Percentiles rank a stretch among this genome's conserved stretches.
phyloP scores from a whole-genome alignment of 441 rosid species.

The Arabidopsis hybrid region DNA sequence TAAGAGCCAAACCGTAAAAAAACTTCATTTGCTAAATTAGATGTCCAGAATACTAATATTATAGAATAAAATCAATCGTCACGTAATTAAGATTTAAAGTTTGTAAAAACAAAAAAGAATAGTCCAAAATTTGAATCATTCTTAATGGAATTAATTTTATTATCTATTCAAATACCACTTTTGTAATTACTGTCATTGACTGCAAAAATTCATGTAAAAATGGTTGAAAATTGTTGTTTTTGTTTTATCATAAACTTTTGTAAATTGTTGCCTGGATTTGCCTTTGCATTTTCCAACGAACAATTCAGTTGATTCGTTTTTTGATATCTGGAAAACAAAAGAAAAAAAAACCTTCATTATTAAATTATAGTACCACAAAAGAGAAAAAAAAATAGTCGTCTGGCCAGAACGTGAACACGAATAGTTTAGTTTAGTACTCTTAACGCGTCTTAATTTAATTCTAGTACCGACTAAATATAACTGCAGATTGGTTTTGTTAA shows the following conservation, averaged over 20 bases:
- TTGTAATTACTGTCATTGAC: neutral
- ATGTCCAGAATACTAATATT: too few relatives aligned
- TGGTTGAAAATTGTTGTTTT: neutral
- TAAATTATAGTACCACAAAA: conserved; percentile 1
- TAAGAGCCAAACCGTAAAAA: neutral
- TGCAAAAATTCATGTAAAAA: neutral
- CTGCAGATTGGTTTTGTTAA: neutral
- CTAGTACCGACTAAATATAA: conserved; percentile 29
- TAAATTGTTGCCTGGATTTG: conserved; percentile 44
- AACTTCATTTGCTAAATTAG: neutral
- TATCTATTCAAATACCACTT: too few relatives aligned
- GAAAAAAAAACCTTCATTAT: neutral
- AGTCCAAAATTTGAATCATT: neutral
- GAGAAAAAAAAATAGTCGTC: conserved; percentile 28
- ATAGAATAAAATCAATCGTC: too few relatives aligned
- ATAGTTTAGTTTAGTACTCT: conserved; percentile 25
- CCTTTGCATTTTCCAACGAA: conserved; percentile 49
- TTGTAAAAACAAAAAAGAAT: too few relatives aligned
- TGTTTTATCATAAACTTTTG: neutral
- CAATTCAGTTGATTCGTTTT: conserved; percentile 50
- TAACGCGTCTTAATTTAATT: conserved; percentile 36
- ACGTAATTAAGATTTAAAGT: too few relatives aligned
- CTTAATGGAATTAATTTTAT: neutral
- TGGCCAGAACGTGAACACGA: conserved; percentile 51
- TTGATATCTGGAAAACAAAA: conserved; percentile 30